Conservation (phyloP, 2,329 filamentous ascomycete species). For the Fusarium veterinarium region DNA sequence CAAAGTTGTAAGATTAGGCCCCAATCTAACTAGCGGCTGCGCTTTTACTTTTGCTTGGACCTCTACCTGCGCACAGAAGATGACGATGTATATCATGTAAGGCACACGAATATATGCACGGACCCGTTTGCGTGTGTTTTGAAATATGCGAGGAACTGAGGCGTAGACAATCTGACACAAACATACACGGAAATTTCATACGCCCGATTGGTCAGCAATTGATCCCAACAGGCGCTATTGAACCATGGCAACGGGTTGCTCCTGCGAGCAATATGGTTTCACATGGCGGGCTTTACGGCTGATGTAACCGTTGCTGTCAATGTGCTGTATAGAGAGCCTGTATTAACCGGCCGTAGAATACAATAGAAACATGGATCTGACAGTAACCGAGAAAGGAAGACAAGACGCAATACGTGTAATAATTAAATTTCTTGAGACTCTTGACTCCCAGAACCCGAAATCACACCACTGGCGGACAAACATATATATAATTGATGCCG, state of each 20-base stretch:
- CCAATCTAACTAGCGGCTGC: too few relatives aligned
- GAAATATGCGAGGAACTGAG: too few relatives aligned
- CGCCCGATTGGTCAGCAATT: background rate
- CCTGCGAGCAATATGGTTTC: too few relatives aligned
- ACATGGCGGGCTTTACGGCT: too few relatives aligned
- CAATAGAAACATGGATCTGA: background rate
- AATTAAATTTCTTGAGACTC: background rate
- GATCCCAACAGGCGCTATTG: background rate
- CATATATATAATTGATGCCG: background rate
- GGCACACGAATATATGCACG: too few relatives aligned
- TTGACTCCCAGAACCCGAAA: background rate
- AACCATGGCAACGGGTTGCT: background rate
- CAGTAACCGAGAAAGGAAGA: background rate
- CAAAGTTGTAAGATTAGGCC: too few relatives aligned
- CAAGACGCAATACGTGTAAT: background rate
- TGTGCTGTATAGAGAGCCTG: background rate
- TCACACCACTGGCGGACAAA: background rate
- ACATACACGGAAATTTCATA: background rate
- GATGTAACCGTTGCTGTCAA: too few relatives aligned
- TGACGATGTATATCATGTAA: too few relatives aligned
- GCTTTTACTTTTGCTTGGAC: too few relatives aligned
- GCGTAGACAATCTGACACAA: background rate
- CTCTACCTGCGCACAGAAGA: too few relatives aligned
- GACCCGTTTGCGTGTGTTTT: too few relatives aligned
- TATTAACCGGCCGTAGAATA: background rate